phyloP scores from a whole-genome alignment of 305 asterid genomes.

The Fraxinus sp. region DNA sequence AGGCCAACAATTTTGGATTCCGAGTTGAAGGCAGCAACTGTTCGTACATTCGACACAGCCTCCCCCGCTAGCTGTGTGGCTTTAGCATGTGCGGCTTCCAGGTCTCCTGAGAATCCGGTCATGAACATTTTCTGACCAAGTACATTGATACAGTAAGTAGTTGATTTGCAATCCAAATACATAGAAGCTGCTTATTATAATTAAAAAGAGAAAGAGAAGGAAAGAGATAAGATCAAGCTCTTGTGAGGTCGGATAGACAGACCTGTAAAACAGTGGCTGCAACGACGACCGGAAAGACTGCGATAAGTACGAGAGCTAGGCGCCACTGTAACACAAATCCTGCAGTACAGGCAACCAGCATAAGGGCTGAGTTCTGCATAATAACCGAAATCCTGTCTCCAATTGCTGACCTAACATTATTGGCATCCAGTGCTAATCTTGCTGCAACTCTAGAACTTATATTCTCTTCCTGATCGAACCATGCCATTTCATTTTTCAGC shows the following conservation, averaged over 20 bases:
- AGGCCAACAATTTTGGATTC: constrained; percentile 75
- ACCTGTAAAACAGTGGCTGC: constrained; percentile 99
- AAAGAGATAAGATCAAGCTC: not conserved
- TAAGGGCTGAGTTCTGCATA: constrained; percentile 98
- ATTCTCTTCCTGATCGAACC: constrained; percentile 96
- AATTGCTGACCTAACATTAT: constrained; percentile 95
- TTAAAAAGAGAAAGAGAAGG: not conserved
- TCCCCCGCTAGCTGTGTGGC: constrained; percentile 97
- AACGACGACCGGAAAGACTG: constrained; percentile 91
- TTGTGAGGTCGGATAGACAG: constrained; percentile 1
- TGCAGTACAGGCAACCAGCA: constrained; percentile 98
- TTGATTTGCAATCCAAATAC: not conserved
- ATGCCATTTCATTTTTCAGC: constrained; percentile 84
- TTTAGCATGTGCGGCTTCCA: constrained; percentile 87
- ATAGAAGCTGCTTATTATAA: not conserved
- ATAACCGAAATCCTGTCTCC: constrained; percentile 96
- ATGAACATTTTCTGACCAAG: constrained; percentile 87
- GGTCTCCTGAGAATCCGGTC: constrained; percentile 96
- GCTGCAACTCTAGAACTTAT: constrained; percentile 93
- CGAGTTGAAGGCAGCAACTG: constrained; percentile 95
- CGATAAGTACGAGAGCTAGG: constrained; percentile 84
- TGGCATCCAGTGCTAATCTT: constrained; percentile 90
- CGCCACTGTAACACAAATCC: constrained; percentile 98
- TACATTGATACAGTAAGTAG: not conserved
- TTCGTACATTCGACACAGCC: constrained; percentile 86